Conservation (phyloP, 108 stramenopile genomes). For the Pelagomonas calceolata region DNA sequence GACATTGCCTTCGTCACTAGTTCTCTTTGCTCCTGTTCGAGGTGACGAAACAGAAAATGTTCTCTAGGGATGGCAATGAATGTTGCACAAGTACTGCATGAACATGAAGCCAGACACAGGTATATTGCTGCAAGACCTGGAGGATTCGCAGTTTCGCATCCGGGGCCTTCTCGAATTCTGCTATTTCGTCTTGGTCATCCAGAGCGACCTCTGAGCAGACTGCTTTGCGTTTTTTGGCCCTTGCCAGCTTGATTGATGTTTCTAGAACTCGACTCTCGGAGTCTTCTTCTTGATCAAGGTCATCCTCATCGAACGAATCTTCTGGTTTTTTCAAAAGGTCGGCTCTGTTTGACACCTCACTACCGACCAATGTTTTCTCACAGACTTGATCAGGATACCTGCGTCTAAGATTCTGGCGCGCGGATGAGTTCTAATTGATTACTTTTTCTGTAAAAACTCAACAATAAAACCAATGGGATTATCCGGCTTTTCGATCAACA, state of each 20-base stretch:
- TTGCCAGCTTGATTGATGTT: conserved; percentile 17
- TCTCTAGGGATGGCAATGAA: conserved; percentile 1
- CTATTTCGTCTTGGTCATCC: conserved; percentile 27
- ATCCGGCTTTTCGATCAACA: conserved; percentile 61
- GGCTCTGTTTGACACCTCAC: too few species aligned
- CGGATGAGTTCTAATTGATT: too few species aligned
- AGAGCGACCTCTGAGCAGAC: conserved; percentile 42
- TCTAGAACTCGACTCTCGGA: conserved; percentile 38
- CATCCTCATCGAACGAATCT: too few species aligned
- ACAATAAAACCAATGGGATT: conserved; percentile 64
- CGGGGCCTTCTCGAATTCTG: conserved; percentile 34
- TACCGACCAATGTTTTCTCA: too few species aligned
- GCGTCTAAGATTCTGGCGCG: too few species aligned
- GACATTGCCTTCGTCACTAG: conserved; percentile 47
- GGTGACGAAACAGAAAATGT: conserved; percentile 51
- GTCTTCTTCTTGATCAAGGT: conserved; percentile 29
- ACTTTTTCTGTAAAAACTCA: conserved; percentile 44
- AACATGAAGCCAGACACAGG: too few species aligned
- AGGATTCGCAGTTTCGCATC: conserved; percentile 38
- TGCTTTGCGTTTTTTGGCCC: conserved; percentile 31
- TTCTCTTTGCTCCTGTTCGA: conserved; percentile 39
- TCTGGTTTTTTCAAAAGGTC: too few species aligned
- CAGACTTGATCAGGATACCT: conserved; percentile 43
- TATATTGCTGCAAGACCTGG: conserved; percentile 33
- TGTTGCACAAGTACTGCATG: too few species aligned